phyloP scores from a whole-genome alignment of 2,329 filamentous ascomycete genomes.

The Nemania serpens region DNA sequence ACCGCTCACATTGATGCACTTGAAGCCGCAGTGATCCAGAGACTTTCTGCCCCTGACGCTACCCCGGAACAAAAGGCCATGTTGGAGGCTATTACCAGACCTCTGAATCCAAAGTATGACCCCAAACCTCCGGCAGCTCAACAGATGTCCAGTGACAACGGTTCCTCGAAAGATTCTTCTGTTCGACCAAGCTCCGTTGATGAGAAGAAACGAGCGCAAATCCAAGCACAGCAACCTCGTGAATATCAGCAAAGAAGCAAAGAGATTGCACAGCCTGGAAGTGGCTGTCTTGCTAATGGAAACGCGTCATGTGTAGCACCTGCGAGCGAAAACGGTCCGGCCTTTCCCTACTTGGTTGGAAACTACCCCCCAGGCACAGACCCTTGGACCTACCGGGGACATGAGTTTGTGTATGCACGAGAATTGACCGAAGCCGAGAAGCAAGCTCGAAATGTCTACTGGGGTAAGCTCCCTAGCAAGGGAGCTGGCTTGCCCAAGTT shows the following conservation, averaged over 20 bases:
- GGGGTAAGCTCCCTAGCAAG: conserved; percentile 59
- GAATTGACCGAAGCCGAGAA: conserved; percentile 63
- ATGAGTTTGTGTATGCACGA: conserved; percentile 60
- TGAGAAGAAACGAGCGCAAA: conserved; percentile 13
- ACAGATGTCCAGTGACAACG: conserved; percentile 17
- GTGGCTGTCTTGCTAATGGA: conserved; percentile 19
- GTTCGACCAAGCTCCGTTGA: background rate
- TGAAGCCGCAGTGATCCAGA: conserved; percentile 33
- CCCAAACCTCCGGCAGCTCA: background rate
- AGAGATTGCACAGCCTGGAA: conserved; percentile 20
- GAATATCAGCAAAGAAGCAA: conserved; percentile 23
- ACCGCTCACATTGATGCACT: conserved; percentile 32
- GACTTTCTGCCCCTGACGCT: conserved; percentile 15
- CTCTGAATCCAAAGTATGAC: conserved; percentile 23
- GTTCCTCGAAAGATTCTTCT: conserved; percentile 18
- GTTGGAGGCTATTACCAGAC: conserved; percentile 22
- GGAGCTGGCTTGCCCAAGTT: conserved; percentile 64
- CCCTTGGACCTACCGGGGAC: conserved; percentile 47
- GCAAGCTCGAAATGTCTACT: conserved; percentile 63
- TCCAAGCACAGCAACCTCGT: conserved; percentile 12
- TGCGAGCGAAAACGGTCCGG: conserved; percentile 18
- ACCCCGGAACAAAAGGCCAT: conserved; percentile 21
- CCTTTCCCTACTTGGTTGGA: conserved; percentile 60
- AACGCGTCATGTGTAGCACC: conserved; percentile 6
- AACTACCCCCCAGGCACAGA: conserved; percentile 52